phyloP scores from a whole-genome alignment of 2,329 filamentous ascomycete genomes.

The Penicillium oxalicum region DNA sequence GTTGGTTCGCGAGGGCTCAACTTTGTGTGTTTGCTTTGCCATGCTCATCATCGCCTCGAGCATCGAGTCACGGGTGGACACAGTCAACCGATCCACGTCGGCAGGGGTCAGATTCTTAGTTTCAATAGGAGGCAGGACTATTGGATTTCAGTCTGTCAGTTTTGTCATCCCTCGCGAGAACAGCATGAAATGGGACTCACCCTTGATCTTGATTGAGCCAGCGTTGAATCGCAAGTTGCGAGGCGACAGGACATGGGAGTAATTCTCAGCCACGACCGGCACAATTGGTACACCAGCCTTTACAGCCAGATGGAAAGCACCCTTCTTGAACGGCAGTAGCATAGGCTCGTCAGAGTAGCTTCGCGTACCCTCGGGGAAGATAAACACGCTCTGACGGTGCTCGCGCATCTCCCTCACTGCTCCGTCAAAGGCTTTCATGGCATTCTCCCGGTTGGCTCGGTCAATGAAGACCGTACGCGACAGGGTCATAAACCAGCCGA shows the following conservation, averaged over 20 bases:
- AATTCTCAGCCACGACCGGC: conserved; percentile 75
- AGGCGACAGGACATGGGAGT: conserved; percentile 64
- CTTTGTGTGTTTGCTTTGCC: conserved; percentile 23
- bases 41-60: conserved; percentile 51
- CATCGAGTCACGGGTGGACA: conserved; percentile 68
- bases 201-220: conserved; percentile 68
- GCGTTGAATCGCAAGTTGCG: conserved; percentile 60
- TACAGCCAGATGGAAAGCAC: conserved; percentile 91
- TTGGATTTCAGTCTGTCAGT: neutral
- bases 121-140: conserved; percentile 73
- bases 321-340: conserved; percentile 96
- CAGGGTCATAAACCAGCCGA: conserved; percentile 91
- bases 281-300: conserved; percentile 92
- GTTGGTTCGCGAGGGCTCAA: conserved; percentile 16
- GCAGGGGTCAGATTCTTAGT: conserved; percentile 66
- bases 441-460: conserved; percentile 74
- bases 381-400: conserved; percentile 56
- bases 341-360: conserved; percentile 78
- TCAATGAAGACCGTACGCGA: conserved; percentile 94
- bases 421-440: conserved; percentile 75
- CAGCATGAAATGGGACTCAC: conserved; percentile 40
- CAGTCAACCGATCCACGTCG: conserved; percentile 70
- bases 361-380: conserved; percentile 73
- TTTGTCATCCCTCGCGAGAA: neutral
- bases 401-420: conserved; percentile 73